A percentile compares a stretch with the other conserved stretches of the same genome.
Evolutionary conservation across 2,329 filamentous ascomycete genomes (phyloP).

Genomic region (Hypoxylon sp.): DNA sequence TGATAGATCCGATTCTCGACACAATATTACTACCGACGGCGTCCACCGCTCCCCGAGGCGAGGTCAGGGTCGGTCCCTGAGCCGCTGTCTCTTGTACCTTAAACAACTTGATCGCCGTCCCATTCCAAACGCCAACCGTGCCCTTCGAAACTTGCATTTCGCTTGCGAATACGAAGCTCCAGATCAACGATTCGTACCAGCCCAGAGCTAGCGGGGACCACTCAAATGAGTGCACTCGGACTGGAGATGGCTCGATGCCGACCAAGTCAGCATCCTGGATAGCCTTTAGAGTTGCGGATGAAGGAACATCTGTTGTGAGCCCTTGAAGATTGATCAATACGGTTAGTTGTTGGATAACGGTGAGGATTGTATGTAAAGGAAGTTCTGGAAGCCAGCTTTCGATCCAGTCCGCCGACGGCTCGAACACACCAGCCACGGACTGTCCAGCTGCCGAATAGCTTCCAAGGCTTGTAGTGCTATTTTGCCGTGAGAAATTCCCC

Average conservation of each 20-base stretch:
- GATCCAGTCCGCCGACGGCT: conserved; percentile 87
- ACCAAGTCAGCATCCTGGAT: conserved; percentile 75
- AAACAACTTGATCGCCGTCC: conserved; percentile 89
- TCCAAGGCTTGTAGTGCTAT: conserved; percentile 85
- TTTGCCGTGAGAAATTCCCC: conserved; percentile 88
- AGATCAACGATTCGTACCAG: conserved; percentile 96
- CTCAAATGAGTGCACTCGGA: conserved; percentile 90
- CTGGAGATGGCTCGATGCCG: conserved; percentile 80
- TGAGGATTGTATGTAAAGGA: conserved; percentile 88
- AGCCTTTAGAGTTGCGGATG: conserved; percentile 64
- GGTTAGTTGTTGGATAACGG: conserved; percentile 77
- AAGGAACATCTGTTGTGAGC: conserved; percentile 60
- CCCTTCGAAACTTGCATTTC: conserved; percentile 91
- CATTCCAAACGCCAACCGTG: conserved; percentile 94
- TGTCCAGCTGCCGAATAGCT: conserved; percentile 73
- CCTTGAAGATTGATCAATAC: conserved; percentile 69
- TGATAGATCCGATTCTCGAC: conserved; percentile 85
- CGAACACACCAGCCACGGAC: conserved; percentile 74
- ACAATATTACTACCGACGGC: conserved; percentile 93
- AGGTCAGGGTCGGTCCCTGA: conserved; percentile 83
- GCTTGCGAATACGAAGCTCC: conserved; percentile 91
- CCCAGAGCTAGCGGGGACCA: conserved; percentile 92
- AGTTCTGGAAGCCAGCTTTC: conserved; percentile 94
- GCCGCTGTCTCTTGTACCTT: conserved; percentile 87
- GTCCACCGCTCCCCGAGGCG: conserved; percentile 91